Base-by-base conservation (phyloP, 495 filamentous ascomycete species). In the Penicillium bovifimosum region DNA sequence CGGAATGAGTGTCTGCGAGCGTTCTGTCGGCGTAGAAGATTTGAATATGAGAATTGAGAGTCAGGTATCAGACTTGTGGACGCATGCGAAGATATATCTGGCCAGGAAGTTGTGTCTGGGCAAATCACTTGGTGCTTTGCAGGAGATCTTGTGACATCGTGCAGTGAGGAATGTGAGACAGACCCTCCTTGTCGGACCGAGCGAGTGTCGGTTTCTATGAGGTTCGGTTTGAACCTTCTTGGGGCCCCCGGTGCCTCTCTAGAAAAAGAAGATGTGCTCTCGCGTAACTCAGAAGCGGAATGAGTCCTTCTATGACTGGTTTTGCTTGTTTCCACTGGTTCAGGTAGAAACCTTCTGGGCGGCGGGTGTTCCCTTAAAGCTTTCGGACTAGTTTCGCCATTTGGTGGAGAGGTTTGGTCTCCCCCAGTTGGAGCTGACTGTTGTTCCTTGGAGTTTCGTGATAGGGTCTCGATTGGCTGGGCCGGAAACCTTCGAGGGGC, bases 381-480 rank as follows among this genome's bases (percentile, higher is more conserved):
- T 2, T 44, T 48, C n/a, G 47, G 44, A 54, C 56, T 14, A 46
- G 47, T 43, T 47, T 58, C 14, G 47, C 49, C 64, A 48, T 51
- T 39, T 4, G 26, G 24, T 2, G 11, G 28, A 33, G 28, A 28
- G 2, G 24, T 9, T 27, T 16, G 47, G 17, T 57, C 41, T 53
- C 11, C 35, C 41, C 26, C 7, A 2, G 3, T 45, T 40, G 28
- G 38, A 35, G 31, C 14, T 52, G 50, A 38, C 41, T 45, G 47
- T 73, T 79, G 66, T 13, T 71, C 75, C 53, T 75, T 74, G 56
- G 78, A 78, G 10, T 76, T 76, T 47, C 82, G 74, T 14, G 80
- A 76, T 8, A 79, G 76, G n/a, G 82, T 87, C 63, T 88, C 85
- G 41, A 87, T 78, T 5, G 85, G 76, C 58, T 90, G 79, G 1